These are phyloP conservation scores for Penicillium angulare DNA, from an alignment of 495 filamentous ascomycete species.

Conservation along the genomic window DNA sequence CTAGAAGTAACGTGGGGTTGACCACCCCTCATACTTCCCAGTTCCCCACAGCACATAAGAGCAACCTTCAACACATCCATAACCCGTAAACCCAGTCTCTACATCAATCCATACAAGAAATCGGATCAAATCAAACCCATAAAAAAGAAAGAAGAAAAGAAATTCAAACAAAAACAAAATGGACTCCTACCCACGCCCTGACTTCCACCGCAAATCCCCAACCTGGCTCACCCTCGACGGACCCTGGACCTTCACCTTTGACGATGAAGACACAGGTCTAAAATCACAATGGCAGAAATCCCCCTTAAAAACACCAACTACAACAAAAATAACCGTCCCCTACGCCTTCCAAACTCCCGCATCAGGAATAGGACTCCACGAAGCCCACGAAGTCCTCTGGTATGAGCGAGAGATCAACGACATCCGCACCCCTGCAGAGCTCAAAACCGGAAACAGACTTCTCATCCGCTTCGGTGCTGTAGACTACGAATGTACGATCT, in stretches of 20 bases:
- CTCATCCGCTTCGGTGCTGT: slow-evolving; percentile 38
- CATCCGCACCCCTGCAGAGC: slow-evolving; percentile 34
- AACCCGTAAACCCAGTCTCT: not conserved
- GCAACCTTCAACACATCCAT: not conserved
- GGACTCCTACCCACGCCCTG: slow-evolving; percentile 45
- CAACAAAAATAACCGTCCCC: slow-evolving; percentile 52
- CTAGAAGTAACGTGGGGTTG: not conserved
- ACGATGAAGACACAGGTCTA: slow-evolving; percentile 53
- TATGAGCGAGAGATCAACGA: slow-evolving; percentile 53
- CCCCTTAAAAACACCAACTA: slow-evolving; percentile 16
- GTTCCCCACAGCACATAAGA: not conserved
- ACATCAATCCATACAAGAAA: not conserved
- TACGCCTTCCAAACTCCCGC: slow-evolving; percentile 58
- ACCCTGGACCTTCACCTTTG: slow-evolving; percentile 56
- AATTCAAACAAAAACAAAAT: slow-evolving; percentile 25
- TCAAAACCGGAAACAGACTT: slow-evolving; percentile 13
- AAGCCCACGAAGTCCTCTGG: slow-evolving; percentile 60
- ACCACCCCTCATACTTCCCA: not conserved
- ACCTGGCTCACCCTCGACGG: slow-evolving; percentile 56
- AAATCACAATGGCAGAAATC: slow-evolving; percentile 29
- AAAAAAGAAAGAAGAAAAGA: slow-evolving; percentile 32
- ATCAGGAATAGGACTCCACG: slow-evolving; percentile 51
- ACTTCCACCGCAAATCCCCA: slow-evolving; percentile 50
- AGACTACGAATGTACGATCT: slow-evolving; percentile 37
- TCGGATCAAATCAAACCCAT: not conserved